These are phyloP conservation scores for Micromonas pusilla DNA, from an alignment of 139 green algal genomes.

Conservation along the genomic window DNA sequence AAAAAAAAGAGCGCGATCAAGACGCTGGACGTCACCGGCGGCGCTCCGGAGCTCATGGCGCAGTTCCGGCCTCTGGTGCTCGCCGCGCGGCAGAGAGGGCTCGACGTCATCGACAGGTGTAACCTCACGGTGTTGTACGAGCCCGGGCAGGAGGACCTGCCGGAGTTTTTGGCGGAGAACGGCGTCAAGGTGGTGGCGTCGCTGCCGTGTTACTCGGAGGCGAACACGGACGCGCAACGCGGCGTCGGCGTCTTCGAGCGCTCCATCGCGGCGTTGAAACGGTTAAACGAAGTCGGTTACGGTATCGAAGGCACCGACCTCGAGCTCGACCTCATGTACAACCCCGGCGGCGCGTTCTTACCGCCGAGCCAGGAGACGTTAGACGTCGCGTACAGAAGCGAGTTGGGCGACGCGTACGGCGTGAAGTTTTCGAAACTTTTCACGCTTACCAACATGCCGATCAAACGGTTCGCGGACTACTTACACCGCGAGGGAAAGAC, in stretches of 20 bases:
- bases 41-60: slow-evolving; percentile 80
- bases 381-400: slow-evolving; percentile 53
- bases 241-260: slow-evolving; percentile 79
- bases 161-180: slow-evolving; percentile 75
- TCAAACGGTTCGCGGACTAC: slow-evolving; percentile 91
- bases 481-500: slow-evolving; percentile 52
- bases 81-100: slow-evolving; percentile 53
- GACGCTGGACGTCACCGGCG: slow-evolving; percentile 88
- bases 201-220: slow-evolving; percentile 82
- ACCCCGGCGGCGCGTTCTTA: slow-evolving; percentile 64
- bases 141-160: slow-evolving; percentile 77
- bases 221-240: slow-evolving; percentile 82
- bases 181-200: slow-evolving; percentile 82
- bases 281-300: slow-evolving; percentile 81
- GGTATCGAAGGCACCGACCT: slow-evolving; percentile 49
- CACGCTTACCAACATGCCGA: slow-evolving; percentile 98
- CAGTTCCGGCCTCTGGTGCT: slow-evolving; percentile 80
- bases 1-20: slow-evolving; percentile 36
- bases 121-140: slow-evolving; percentile 96
- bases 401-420: slow-evolving; percentile 61
- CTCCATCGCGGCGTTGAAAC: slow-evolving; percentile 66
- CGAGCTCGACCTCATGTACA: slow-evolving; percentile 92
- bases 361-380: slow-evolving; percentile 45
- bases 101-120: slow-evolving; percentile 94
- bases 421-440: slow-evolving; percentile 83